A percentile compares a stretch with the other conserved stretches of the same genome.
phyloP scores from a whole-genome alignment of 768 basidiomycete species.

The Psilocybe sp. region DNA sequence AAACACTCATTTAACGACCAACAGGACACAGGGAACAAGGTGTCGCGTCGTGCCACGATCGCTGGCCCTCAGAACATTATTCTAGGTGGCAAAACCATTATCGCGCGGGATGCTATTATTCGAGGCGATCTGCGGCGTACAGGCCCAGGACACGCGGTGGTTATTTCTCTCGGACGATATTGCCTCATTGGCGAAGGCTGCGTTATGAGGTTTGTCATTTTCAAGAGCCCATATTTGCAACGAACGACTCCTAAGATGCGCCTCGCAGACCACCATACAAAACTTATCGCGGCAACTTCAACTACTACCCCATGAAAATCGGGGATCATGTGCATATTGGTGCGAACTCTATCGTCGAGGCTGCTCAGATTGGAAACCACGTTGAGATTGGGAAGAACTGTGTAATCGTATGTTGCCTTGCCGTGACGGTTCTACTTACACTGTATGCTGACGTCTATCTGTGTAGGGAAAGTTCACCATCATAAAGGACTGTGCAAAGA shows the following conservation, averaged over 20 bases:
- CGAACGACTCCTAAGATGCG: not conserved
- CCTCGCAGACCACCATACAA: slow-evolving; percentile 74
- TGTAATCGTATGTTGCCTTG: slow-evolving; percentile 66
- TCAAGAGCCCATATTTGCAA: not conserved
- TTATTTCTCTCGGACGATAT: slow-evolving; percentile 90
- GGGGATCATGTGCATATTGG: slow-evolving; percentile 96
- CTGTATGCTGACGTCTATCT: not conserved
- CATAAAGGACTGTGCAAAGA: slow-evolving; percentile 91
- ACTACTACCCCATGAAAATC: slow-evolving; percentile 97
- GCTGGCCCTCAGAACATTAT: slow-evolving; percentile 96
- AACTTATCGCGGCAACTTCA: slow-evolving; percentile 87
- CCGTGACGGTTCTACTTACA: not conserved
- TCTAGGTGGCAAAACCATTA: slow-evolving; percentile 95
- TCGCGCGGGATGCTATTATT: slow-evolving; percentile 85
- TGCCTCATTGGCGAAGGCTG: slow-evolving; percentile 88
- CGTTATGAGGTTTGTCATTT: slow-evolving; percentile 64
- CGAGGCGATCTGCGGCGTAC: slow-evolving; percentile 90
- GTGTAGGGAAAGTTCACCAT: slow-evolving; percentile 91
- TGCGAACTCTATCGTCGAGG: slow-evolving; percentile 85
- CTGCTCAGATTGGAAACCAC: slow-evolving; percentile 90
- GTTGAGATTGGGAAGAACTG: slow-evolving; percentile 96
- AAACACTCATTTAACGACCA: slow-evolving; percentile 1
- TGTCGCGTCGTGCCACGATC: slow-evolving; percentile 87
- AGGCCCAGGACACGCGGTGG: slow-evolving; percentile 89
- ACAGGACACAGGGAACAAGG: slow-evolving; percentile 95